A percentile compares a stretch with the other conserved stretches of the same genome.
Conservation (phyloP, 345 rosid genomes). For the Hibiscus tridactylites region DNA sequence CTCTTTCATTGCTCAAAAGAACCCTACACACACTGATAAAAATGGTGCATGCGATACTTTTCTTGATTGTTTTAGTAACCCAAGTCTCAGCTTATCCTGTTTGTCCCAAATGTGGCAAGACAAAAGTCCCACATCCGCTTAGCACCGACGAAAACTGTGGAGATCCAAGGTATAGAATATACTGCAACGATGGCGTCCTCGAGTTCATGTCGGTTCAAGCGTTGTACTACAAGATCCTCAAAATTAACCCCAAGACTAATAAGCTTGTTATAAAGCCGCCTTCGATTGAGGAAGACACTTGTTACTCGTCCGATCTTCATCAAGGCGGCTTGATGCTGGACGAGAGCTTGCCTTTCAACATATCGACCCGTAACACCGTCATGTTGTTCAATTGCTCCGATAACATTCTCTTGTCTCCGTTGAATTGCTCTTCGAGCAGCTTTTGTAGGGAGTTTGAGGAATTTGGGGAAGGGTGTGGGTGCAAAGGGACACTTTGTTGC, state of each 20-base stretch:
- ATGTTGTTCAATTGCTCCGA: slow-evolving; percentile 49
- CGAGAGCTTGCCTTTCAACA: slow-evolving; percentile 47
- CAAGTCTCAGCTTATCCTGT: slow-evolving; percentile 18
- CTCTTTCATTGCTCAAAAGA: slow-evolving; percentile 6
- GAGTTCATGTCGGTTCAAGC: slow-evolving; percentile 35
- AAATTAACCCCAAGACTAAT: slow-evolving; percentile 25
- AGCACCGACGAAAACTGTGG: slow-evolving; percentile 46
- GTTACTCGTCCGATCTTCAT: slow-evolving; percentile 39
- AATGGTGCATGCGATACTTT: slow-evolving; percentile 19
- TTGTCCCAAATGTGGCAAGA: slow-evolving; percentile 49
- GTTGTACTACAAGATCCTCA: slow-evolving; percentile 33
- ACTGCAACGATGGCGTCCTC: slow-evolving; percentile 32
- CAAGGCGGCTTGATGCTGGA: slow-evolving; percentile 39
- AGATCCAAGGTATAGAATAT: slow-evolving; percentile 35
- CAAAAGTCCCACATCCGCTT: slow-evolving; percentile 49
- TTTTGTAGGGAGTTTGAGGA: slow-evolving; percentile 45
- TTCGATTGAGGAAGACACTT: slow-evolving; percentile 19
- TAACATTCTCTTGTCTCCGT: slow-evolving; percentile 31
- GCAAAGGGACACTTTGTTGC: slow-evolving; percentile 47
- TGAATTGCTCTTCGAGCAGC: slow-evolving; percentile 46
- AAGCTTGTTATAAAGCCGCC: slow-evolving; percentile 46
- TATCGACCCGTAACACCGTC: slow-evolving; percentile 49
- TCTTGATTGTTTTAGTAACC: slow-evolving; percentile 19
- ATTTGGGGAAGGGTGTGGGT: slow-evolving; percentile 22
- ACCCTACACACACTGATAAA: background rate